Conservation (phyloP, 495 filamentous ascomycete species). For the Penicillium turbatum region DNA sequence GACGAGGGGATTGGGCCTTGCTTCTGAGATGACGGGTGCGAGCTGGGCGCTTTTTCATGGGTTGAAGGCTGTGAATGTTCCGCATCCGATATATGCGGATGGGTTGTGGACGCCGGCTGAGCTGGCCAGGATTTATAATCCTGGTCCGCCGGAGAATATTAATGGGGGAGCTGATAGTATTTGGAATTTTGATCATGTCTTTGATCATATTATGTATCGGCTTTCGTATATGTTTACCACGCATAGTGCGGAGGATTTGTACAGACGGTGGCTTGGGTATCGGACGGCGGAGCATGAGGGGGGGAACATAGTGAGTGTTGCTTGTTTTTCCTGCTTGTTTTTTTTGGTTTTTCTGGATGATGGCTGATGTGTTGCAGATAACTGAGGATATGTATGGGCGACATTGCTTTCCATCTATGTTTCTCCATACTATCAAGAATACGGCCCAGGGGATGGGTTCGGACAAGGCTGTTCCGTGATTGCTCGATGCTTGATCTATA, state of each 20-base stretch:
- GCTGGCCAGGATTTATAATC: constrained; percentile 23
- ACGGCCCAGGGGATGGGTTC: constrained; percentile 11
- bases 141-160: constrained; percentile 20
- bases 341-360: neutral
- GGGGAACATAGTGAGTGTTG: constrained; percentile 17
- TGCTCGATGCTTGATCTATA: neutral
- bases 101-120: constrained; percentile 22
- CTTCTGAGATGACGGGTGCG: constrained; percentile 65
- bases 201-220: constrained; percentile 27
- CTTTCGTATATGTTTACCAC: constrained; percentile 31
- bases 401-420: constrained; percentile 29
- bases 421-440: constrained; percentile 27
- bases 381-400: constrained; percentile 17
- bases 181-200: constrained; percentile 22
- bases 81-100: constrained; percentile 66
- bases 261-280: constrained; percentile 24
- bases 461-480: constrained; percentile 19
- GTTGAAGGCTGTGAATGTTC: constrained; percentile 48
- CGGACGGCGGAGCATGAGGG: constrained; percentile 21
- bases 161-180: constrained; percentile 23
- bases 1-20: constrained; percentile 50
- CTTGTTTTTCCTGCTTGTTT: neutral
- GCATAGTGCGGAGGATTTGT: constrained; percentile 24
- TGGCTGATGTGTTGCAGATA: neutral
- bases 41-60: constrained; percentile 65